These are phyloP conservation scores for Cyberlindnera nakhonratchasimensis DNA, from an alignment of 805 yeast genomes.

Conservation along the genomic window DNA sequence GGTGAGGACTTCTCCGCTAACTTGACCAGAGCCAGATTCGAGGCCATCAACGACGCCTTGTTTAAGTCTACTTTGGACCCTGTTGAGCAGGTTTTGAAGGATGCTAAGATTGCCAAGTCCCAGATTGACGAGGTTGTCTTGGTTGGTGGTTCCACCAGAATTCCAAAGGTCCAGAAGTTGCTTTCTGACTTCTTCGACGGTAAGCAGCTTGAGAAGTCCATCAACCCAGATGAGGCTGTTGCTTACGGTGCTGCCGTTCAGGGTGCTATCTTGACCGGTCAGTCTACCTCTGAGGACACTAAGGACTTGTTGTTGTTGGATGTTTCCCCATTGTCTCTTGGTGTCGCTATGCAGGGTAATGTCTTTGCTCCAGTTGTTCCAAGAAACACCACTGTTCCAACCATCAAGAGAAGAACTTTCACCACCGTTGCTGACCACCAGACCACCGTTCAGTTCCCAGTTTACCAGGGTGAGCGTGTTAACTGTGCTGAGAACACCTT, in stretches of 20 bases:
- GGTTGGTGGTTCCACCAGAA: slow-evolving; percentile 99
- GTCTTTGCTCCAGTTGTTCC: slow-evolving; percentile 98
- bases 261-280: slow-evolving; percentile 98
- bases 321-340: slow-evolving; percentile 97
- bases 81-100: slow-evolving; percentile 93
- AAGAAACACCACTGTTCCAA: slow-evolving; percentile 99
- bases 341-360: slow-evolving; percentile 99
- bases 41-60: slow-evolving; percentile 88
- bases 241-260: slow-evolving; percentile 99
- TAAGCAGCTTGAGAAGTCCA: slow-evolving; percentile 93
- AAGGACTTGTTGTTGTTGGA: slow-evolving; percentile 93
- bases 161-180: slow-evolving; percentile 95
- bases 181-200: slow-evolving; percentile 95
- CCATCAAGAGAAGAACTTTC: slow-evolving; percentile 98
- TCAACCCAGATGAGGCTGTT: slow-evolving; percentile 99
- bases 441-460: slow-evolving; percentile 98
- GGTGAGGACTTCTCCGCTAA: slow-evolving; percentile 95
- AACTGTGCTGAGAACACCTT: slow-evolving; percentile 96
- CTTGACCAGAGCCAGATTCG: slow-evolving; percentile 97
- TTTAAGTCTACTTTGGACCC: slow-evolving; percentile 94
- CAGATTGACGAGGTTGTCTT: slow-evolving; percentile 91
- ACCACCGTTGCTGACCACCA: slow-evolving; percentile 98
- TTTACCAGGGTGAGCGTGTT: slow-evolving; percentile 99
- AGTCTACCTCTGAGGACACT: slow-evolving; percentile 83
- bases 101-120: slow-evolving; percentile 79